Evolutionary conservation across 208 protist genomes (phyloP), one percentile per base, ranked within the genome.

Genomic region (Strigomonas oncopelti): DNA sequence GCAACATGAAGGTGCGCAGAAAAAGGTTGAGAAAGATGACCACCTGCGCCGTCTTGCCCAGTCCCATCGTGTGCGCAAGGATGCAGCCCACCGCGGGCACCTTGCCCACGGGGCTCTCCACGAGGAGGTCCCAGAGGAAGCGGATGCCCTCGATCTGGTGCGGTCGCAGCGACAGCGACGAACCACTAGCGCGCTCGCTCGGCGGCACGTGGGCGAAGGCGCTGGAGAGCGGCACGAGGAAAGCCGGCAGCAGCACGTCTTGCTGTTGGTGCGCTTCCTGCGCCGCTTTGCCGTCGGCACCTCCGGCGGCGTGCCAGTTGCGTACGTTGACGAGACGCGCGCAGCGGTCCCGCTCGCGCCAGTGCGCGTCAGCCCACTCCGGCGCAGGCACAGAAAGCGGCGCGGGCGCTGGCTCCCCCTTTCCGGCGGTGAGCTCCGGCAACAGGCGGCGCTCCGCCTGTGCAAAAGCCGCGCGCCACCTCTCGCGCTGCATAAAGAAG

Each of bases 11-110:
- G 27, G 27, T 61, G 14, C n/a, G n/a, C 59, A 91, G 57, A 58
- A 87, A 90, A n/a, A 95, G 71, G 57, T 93, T 85, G 9, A 90
- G 52, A 42, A 95, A 95, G 27, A 92, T 61, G 13, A 95, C 71
- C 18, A 90, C 87, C 70, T 95, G 90, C 46, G 76, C 85, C 13
- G 90, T 95, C 67, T 95, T 95, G 28, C 90, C 90, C 8, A 95
- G 85, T 24, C 90, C 90, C 90, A 95, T 95, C 0, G 90, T 91
- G 77, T 95, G 90, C 0, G 90, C 85, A 5, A 95, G 76, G 52
- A 95, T 89, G 69, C 81, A 85, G 25, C 90, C 90, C 22, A 92
- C 84, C 5, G 87, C 75, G 1, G 87, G 90, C 28, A 95, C 90
- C 61, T 75, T 61, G 0, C 85, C 85, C 5, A 85, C 83, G 38